A percentile compares a stretch with the other conserved stretches of the same genome.
These are phyloP conservation scores for Tolypocladium ophioglossoides DNA, from an alignment of 2,329 filamentous ascomycete genomes.

Conservation along the genomic window DNA sequence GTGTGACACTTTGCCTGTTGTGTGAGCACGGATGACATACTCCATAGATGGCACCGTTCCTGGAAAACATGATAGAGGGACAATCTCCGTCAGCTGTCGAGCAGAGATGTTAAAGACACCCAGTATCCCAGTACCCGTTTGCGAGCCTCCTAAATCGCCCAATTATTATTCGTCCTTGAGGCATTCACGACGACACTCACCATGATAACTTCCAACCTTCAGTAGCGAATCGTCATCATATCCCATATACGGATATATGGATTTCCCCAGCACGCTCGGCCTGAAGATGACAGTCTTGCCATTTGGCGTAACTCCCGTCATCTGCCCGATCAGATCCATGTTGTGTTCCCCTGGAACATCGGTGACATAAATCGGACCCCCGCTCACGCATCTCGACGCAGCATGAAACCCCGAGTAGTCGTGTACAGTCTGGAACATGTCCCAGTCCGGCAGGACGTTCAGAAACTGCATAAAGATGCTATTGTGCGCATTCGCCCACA, in stretches of 20 bases:
- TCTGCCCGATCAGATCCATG: conserved; percentile 62
- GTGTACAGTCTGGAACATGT: conserved; percentile 57
- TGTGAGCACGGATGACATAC: conserved; percentile 69
- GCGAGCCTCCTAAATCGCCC: conserved; percentile 29
- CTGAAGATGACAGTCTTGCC: conserved; percentile 73
- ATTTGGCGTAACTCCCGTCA: conserved; percentile 63
- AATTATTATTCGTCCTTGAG: background rate
- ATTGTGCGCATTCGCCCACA: conserved; percentile 92
- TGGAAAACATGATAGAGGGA: conserved; percentile 62
- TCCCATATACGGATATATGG: conserved; percentile 60
- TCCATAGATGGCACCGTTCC: conserved; percentile 46
- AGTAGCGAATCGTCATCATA: conserved; percentile 67
- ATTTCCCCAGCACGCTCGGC: conserved; percentile 63
- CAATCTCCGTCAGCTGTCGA: conserved; percentile 52
- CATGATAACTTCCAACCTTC: conserved; percentile 71
- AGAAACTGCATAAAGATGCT: conserved; percentile 71
- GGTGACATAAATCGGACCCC: conserved; percentile 90
- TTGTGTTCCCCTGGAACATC: conserved; percentile 80
- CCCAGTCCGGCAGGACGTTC: conserved; percentile 77
- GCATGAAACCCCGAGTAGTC: conserved; percentile 76
- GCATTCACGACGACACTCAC: conserved; percentile 21
- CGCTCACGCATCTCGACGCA: conserved; percentile 78
- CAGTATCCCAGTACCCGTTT: conserved; percentile 64
- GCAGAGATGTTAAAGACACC: conserved; percentile 75
- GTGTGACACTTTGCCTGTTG: conserved; percentile 48